These are phyloP conservation scores for Pisolithus albus DNA, from an alignment of 768 basidiomycete genomes.

Conservation along the genomic window DNA sequence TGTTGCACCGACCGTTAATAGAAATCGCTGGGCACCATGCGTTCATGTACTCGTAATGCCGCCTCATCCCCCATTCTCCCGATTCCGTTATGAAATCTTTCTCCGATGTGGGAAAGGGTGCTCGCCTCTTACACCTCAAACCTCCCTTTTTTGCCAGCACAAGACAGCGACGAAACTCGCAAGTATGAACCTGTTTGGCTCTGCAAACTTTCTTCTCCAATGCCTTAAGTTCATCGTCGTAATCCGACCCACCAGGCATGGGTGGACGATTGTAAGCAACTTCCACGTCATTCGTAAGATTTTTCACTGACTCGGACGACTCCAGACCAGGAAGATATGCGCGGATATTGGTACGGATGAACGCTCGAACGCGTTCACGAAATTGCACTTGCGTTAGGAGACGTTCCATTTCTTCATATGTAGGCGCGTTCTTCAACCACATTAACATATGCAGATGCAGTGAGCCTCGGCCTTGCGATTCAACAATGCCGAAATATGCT, in stretches of 20 bases:
- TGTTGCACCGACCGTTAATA: conserved; percentile 27
- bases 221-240: background rate
- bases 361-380: conserved; percentile 19
- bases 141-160: too few species aligned
- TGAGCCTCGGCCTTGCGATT: conserved; percentile 35
- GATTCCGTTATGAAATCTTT: too few species aligned
- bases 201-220: too few species aligned
- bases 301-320: conserved; percentile 13
- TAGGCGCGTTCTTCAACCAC: background rate
- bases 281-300: conserved; percentile 10
- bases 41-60: too few species aligned
- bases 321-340: conserved; percentile 4
- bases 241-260: conserved; percentile 28
- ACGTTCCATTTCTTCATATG: background rate
- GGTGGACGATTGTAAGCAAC: conserved; percentile 30
- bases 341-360: conserved; percentile 21
- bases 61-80: too few species aligned
- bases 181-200: too few species aligned
- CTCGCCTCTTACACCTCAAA: too few species aligned
- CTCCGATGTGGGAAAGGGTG: too few species aligned
- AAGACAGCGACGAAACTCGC: too few species aligned
- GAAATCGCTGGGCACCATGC: too few species aligned
- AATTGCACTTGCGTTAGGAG: conserved; percentile 13
- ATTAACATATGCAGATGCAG: conserved; percentile 17
- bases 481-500: conserved; percentile 23